Evolutionary conservation across 768 basidiomycete species (phyloP).

Genomic region (Lyophyllum decastes): DNA sequence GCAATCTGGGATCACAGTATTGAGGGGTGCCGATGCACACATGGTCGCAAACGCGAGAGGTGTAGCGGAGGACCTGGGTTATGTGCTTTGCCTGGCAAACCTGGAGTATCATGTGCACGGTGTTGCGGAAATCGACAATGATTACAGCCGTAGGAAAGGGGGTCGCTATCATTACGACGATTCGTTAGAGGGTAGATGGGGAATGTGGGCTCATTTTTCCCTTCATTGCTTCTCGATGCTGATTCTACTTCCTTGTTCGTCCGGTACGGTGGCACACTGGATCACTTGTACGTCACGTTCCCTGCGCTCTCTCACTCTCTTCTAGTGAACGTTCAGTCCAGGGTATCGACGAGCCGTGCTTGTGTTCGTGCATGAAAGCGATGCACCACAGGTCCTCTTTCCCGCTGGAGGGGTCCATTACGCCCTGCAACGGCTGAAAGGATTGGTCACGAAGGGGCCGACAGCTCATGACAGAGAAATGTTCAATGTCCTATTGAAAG

Average conservation of each 20-base stretch:
- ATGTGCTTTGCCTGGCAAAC: constrained; percentile 9
- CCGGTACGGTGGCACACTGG: constrained; percentile 23
- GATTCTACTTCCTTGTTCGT: background rate
- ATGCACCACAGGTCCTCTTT: background rate
- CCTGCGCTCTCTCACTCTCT: too few species aligned
- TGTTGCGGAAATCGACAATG: constrained; percentile 16
- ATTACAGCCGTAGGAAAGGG: too few species aligned
- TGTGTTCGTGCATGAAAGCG: constrained; percentile 7
- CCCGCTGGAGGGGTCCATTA: background rate
- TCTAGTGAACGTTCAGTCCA: background rate
- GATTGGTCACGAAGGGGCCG: background rate
- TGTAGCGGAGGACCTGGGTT: constrained; percentile 11
- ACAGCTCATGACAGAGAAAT: background rate
- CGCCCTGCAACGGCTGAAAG: background rate
- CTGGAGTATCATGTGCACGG: constrained; percentile 7
- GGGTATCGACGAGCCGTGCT: constrained; percentile 12
- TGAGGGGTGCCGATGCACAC: constrained; percentile 24
- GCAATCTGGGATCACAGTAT: constrained; percentile 7
- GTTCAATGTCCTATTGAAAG: background rate
- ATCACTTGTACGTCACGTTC: constrained; percentile 31
- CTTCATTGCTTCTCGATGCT: too few species aligned
- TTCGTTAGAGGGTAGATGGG: constrained; percentile 43
- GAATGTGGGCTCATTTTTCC: constrained; percentile 30
- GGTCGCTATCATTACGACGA: too few species aligned
- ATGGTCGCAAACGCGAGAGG: constrained; percentile 6